phyloP scores from a whole-genome alignment of 1,284 basidiomycete species.

The Apiotrichum sp. region DNA sequence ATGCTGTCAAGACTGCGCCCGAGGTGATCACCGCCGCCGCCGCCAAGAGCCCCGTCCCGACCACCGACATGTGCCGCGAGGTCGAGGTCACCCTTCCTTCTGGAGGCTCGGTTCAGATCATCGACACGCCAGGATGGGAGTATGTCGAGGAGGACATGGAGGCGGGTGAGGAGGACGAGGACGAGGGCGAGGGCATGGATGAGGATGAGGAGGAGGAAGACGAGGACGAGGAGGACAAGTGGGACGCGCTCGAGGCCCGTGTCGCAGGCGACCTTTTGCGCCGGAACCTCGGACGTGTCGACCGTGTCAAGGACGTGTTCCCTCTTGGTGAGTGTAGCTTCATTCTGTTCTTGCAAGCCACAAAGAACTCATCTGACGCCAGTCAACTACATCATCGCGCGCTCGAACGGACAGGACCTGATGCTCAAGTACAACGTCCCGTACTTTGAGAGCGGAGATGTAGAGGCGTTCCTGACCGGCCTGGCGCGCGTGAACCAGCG shows the following conservation, averaged over 20 bases:
- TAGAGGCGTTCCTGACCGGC: constrained; percentile 70
- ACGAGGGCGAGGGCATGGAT: constrained; percentile 21
- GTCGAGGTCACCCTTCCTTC: constrained; percentile 50
- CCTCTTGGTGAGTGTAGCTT: constrained; percentile 56
- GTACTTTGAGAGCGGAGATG: constrained; percentile 66
- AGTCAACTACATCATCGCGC: constrained; percentile 70
- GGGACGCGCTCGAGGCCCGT: constrained; percentile 48
- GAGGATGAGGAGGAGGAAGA: constrained; percentile 48
- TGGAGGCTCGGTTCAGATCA: constrained; percentile 55
- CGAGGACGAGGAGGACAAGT: constrained; percentile 50
- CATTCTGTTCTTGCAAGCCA: neutral
- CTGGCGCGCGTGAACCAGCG: constrained; percentile 73
- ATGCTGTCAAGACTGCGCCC: constrained; percentile 42
- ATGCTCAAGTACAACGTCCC: constrained; percentile 87
- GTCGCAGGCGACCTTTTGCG: constrained; percentile 67
- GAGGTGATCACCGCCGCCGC: constrained; percentile 57
- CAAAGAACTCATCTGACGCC: constrained; percentile 3
- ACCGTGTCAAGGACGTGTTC: constrained; percentile 77
- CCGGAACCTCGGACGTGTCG: constrained; percentile 77
- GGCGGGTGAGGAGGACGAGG: constrained; percentile 43
- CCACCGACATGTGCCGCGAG: constrained; percentile 64
- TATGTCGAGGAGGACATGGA: constrained; percentile 50
- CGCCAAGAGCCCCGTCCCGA: constrained; percentile 55
- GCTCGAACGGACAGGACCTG: constrained; percentile 70
- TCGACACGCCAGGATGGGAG: constrained; percentile 79